Base-by-base conservation (phyloP, 2,329 filamentous ascomycete genomes). In the Fusarium papillatum region DNA sequence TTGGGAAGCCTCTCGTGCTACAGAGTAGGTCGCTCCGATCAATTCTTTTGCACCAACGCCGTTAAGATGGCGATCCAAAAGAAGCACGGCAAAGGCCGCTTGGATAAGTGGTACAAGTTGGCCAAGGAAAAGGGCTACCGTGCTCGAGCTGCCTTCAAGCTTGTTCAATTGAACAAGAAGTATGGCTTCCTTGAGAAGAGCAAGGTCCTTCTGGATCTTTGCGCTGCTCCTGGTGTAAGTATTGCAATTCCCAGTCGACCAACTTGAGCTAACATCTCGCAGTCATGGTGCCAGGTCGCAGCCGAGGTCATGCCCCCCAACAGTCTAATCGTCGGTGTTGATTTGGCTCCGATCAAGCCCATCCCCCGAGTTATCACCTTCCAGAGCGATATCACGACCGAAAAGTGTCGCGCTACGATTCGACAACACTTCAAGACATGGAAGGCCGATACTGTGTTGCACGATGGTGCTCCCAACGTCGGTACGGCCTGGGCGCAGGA, bases 81-180 rank as follows among this genome's bases (percentile, higher is more conserved):
- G 90, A 98, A 98, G 90, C 94, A 98, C 87, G 96, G 95, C 87
- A 98, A 98, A 88, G 96, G 96, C 85, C 96, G 96, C 91, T 90
- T 98, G 81, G 97, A 99, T 86, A 98, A 98, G 86, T 98, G 96
- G 95, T 99, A 98, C 87, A 96, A 96, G 84, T 93, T 98, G 81
- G 97, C 97, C 73, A 99, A 99, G 86, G 97, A 99, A 85, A 98
- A 98, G 86, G 97, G 97, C 74, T 99, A 98, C 83, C 91, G 97
- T 81, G 96, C 97, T 73, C 92, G 97, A 90, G 96, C 97, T 79
- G 96, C 97, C 68, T 98, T 98, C 90, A 99, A 99, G 87, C 87
- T 99, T 80, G 96, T 99, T 79, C 96, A 99, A 85, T 88, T 99
- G 80, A 99, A 99, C 88, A 98, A 98, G 87, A 98, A 98, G 84